phyloP scores from a whole-genome alignment of 108 stramenopile genomes.

The Parietichytrium sp. region DNA sequence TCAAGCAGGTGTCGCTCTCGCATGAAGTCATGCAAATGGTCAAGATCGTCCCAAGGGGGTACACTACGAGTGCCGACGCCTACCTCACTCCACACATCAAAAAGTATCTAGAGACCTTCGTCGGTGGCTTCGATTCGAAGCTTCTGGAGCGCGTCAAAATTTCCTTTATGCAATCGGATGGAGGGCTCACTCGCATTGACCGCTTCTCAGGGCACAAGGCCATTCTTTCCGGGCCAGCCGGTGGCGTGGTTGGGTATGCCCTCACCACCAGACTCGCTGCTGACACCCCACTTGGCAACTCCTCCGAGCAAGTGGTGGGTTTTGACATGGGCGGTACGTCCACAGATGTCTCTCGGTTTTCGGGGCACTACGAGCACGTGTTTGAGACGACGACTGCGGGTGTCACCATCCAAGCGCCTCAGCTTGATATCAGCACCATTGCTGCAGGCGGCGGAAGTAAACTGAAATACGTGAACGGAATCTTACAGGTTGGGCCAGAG shows the following conservation, averaged over 20 bases:
- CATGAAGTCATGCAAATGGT: slow-evolving; percentile 91
- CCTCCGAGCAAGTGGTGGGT: slow-evolving; percentile 79
- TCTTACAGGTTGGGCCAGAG: slow-evolving; percentile 95
- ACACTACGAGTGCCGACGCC: slow-evolving; percentile 90
- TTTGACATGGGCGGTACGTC: slow-evolving; percentile 99
- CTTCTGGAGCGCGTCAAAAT: slow-evolving; percentile 69
- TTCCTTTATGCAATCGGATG: slow-evolving; percentile 96
- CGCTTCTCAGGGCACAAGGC: slow-evolving; percentile 93
- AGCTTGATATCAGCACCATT: slow-evolving; percentile 97
- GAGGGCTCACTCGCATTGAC: slow-evolving; percentile 86
- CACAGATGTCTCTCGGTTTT: slow-evolving; percentile 85
- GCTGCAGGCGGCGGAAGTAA: slow-evolving; percentile 88
- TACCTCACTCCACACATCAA: slow-evolving; percentile 93
- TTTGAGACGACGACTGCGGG: slow-evolving; percentile 95
- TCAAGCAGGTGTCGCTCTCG: slow-evolving; percentile 80
- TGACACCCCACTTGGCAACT: neutral
- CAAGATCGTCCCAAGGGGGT: slow-evolving; percentile 82
- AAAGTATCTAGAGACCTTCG: slow-evolving; percentile 77
- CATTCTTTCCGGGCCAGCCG: slow-evolving; percentile 83
- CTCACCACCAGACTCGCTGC: slow-evolving; percentile 74
- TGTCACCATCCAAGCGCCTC: slow-evolving; percentile 80
- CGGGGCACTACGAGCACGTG: slow-evolving; percentile 81
- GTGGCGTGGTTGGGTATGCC: slow-evolving; percentile 95
- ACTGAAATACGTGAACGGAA: slow-evolving; percentile 79
- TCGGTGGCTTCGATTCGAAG: slow-evolving; percentile 80